phyloP scores from a whole-genome alignment of 108 stramenopile genomes.

The Nannochloropsis gaditana region DNA sequence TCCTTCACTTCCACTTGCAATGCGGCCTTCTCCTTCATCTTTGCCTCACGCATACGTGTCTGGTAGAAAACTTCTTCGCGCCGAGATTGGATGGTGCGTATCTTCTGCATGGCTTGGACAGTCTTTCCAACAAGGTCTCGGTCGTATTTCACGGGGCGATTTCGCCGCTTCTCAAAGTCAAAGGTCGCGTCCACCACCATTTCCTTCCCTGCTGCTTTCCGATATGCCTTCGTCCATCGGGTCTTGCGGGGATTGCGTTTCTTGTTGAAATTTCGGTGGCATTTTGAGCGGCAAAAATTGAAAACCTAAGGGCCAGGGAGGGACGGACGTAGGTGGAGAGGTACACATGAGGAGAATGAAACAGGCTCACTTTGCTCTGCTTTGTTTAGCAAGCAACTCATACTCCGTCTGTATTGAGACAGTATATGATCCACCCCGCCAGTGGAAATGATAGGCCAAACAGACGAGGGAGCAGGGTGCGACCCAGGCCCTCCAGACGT shows the following conservation, averaged over 20 bases:
- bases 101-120: conserved; percentile 89
- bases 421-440: too few species aligned
- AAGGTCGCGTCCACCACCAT: conserved; percentile 75
- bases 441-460: not conserved
- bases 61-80: conserved; percentile 56
- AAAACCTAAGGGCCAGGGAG: conserved; percentile 59
- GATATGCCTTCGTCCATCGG: conserved; percentile 98
- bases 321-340: not conserved
- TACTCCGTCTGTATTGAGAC: too few species aligned
- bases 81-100: conserved; percentile 70
- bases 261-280: conserved; percentile 95
- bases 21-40: conserved; percentile 50
- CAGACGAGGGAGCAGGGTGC: not conserved
- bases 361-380: too few species aligned
- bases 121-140: conserved; percentile 90
- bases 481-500: not conserved
- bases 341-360: not conserved
- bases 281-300: conserved; percentile 98
- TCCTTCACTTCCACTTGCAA: conserved; percentile 53
- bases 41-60: conserved; percentile 42
- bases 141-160: conserved; percentile 94
- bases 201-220: conserved; percentile 72
- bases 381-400: too few species aligned
- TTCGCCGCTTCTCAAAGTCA: conserved; percentile 97
- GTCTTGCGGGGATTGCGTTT: conserved; percentile 99